Evolutionary conservation across 768 basidiomycete species (phyloP), one percentile per base, ranked within the genome.

Genomic region (Lactifluus echinatus): DNA sequence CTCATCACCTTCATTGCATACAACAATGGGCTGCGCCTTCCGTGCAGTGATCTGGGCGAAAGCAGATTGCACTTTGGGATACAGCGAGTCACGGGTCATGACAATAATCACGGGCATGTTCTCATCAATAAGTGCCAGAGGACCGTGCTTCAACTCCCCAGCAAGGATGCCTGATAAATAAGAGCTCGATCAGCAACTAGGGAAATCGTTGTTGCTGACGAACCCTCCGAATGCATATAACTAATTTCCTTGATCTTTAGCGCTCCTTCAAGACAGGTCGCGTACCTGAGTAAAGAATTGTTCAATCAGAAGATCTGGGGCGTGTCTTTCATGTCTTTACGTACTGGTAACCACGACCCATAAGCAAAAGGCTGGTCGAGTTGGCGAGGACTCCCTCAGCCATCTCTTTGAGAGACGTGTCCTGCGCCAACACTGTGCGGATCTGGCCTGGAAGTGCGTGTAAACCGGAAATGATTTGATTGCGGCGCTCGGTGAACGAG

Each of bases 201-300:
- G 17, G 4, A 34, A 49, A 11, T 8, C 52, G 31, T 50, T 12
- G 1, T 14, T 14, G 23, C 5, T 37, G 36, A 59, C 72, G 61
- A 73, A 75, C 87, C 87, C 73, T 85, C 84, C 1, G 82, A 83
- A 70, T 85, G 85, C 81, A 90, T 86, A 75, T 97, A 97, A 55
- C 89, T 89, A 71, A 97, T 94, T 78, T 98, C 96, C 76, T 99
- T 99, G 76, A 99, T 98, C 79, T 99, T 99, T 66, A 99, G 75
- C 7, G 96, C 96, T 55, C 94, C 96, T 71, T 99, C 96, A 46
- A 99, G 79, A 72, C 95, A 98, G 7, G 96, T 99, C 7, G 96
- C 96, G 64, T 95, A 83, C 71, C 85, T 86, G 34, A 1, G 55
- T 10, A 50, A 24, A 61, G 26, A 62, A 34, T 56, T 19, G 52